Evolutionary conservation across 2,329 filamentous ascomycete species (phyloP).

Genomic region (Penicillium sp.): DNA sequence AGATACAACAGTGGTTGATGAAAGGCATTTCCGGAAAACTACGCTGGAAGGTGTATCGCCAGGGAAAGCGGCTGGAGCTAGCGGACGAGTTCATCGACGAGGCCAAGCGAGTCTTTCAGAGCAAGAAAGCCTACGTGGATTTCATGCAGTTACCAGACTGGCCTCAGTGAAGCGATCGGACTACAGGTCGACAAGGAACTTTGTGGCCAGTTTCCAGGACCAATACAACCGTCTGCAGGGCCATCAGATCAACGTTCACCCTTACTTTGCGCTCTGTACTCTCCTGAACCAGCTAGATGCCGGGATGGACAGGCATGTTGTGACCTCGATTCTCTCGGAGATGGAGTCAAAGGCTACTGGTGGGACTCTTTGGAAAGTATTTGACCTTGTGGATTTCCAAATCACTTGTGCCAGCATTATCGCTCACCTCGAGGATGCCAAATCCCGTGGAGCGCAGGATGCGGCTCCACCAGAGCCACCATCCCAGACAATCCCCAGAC

Average conservation of each 20-base stretch:
- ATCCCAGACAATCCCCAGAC: too few species aligned
- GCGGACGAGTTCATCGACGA: constrained; percentile 2
- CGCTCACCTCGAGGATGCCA: background rate
- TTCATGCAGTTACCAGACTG: background rate
- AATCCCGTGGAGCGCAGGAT: background rate
- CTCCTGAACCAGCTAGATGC: constrained; percentile 1
- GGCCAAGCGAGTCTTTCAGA: background rate
- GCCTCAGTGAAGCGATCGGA: background rate
- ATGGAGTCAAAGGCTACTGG: background rate
- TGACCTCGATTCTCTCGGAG: background rate
- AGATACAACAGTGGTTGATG: background rate
- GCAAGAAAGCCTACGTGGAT: background rate
- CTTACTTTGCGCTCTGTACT: constrained; percentile 1
- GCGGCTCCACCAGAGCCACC: background rate
- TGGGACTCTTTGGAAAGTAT: background rate
- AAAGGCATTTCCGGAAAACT: background rate
- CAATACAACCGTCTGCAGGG: background rate
- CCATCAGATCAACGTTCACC: background rate
- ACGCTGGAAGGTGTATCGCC: background rate
- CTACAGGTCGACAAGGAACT: background rate
- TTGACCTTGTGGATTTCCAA: background rate
- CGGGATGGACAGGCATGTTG: background rate
- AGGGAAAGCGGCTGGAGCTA: background rate
- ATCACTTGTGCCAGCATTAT: background rate
- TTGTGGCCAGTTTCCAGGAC: constrained; percentile 1